A percentile compares a stretch with the other conserved stretches of the same genome.
phyloP scores from a whole-genome alignment of 139 green algal genomes.

The Tetraselmis chui region DNA sequence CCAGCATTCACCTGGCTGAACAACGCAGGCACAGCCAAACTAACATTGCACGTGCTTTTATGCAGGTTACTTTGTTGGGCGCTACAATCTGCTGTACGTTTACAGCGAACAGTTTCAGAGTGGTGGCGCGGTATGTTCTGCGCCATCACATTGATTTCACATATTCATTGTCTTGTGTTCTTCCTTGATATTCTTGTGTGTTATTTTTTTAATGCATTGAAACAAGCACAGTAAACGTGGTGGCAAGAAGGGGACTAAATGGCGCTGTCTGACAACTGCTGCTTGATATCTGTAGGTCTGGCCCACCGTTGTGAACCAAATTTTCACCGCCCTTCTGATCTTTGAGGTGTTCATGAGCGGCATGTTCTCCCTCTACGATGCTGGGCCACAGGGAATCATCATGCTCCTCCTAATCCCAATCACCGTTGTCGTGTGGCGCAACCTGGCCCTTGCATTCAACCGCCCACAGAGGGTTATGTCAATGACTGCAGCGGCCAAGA shows the following conservation, averaged over 20 bases:
- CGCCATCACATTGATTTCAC: no score
- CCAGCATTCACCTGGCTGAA: background rate
- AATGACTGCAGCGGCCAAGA: background rate
- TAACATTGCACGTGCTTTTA: no score
- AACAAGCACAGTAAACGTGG: no score
- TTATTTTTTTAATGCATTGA: no score
- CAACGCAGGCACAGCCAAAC: no score
- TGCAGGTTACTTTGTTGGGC: background rate
- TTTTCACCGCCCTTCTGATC: background rate
- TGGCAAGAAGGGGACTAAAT: no score
- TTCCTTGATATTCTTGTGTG: no score
- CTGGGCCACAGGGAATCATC: background rate
- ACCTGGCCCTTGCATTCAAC: background rate
- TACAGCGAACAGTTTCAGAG: background rate
- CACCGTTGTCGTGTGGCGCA: background rate
- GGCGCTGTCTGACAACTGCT: no score
- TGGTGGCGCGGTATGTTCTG: background rate
- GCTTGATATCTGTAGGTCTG: background rate
- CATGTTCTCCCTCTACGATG: background rate
- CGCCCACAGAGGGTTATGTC: background rate
- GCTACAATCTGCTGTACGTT: background rate
- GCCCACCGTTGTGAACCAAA: background rate
- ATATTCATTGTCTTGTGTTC: no score
- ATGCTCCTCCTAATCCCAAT: background rate
- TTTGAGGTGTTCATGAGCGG: background rate